Base-by-base conservation (phyloP, 345 rosid genomes). In the Salix brachista region DNA sequence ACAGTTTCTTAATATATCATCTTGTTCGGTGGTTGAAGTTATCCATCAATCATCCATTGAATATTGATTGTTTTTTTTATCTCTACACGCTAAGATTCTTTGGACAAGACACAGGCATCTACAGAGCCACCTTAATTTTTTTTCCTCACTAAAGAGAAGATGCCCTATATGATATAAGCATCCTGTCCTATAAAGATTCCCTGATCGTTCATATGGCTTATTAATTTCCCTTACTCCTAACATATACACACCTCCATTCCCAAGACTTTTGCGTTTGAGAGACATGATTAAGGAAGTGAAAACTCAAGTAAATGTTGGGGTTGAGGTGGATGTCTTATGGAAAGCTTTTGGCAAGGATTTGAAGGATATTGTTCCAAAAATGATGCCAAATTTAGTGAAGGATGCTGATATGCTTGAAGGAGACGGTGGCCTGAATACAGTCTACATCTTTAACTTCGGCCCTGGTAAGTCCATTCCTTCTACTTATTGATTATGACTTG, bases 371-470 rank as follows among this genome's bases (percentile, higher is more conserved):
- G 9, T 77, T 74, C 85, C 87, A 30, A 75, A 32, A 25, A 28
- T 75, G 67, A 37, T 76, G 16, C 88, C 85, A 25, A 65, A 64
- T 41, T 28, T 80, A 8, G 83, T 85, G 80, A 71, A 78, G 70
- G 78, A 78, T 50, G 84, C 65, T 10, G 36, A 79, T 25, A 37
- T 82, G 10, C 71, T 83, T 56, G 87, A 85, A 82, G 90, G 87
- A 60, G 86, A 84, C 75, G 88, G 85, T 36, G 79, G 82, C 65
- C 80, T 82, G 42, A 83, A 78, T 14, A 66, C 88, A 4, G 71
- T 83, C 39, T 36, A 75, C 19, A 85, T 78, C 72, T 74, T 87
- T 77, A 78, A 67, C 11, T 87, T 85, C 25, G 81, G 83, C 73
- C 74, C 80, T 0, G 86, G 86, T 84, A 36, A 80, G 79, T 82